These are phyloP conservation scores for Dactylellina leptospora DNA, from an alignment of 2,329 filamentous ascomycete genomes.

Conservation along the genomic window DNA sequence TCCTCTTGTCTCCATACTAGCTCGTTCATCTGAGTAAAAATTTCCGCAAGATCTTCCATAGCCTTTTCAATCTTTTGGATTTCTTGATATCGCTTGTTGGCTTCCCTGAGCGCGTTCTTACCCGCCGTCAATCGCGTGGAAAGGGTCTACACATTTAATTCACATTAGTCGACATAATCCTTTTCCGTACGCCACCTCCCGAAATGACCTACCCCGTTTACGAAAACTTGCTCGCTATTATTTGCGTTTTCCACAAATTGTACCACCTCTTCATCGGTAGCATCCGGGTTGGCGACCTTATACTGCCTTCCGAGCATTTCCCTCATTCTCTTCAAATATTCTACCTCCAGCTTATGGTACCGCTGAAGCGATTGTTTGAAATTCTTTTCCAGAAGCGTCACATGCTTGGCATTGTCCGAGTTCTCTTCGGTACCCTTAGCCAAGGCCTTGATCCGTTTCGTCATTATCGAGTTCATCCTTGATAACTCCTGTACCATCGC, in stretches of 20 bases:
- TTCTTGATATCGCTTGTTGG: constrained; percentile 83
- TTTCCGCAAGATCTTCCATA: constrained; percentile 72
- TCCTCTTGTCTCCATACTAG: constrained; percentile 77
- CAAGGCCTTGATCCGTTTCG: constrained; percentile 79
- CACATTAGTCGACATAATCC: background rate
- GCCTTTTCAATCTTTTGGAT: constrained; percentile 82
- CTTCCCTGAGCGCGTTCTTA: constrained; percentile 76
- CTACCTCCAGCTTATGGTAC: constrained; percentile 75
- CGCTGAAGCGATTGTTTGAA: constrained; percentile 81
- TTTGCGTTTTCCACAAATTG: constrained; percentile 76
- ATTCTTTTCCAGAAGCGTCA: constrained; percentile 79
- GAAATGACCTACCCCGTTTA: constrained; percentile 73
- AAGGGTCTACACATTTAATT: constrained; percentile 8
- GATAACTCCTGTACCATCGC: constrained; percentile 80
- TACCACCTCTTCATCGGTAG: constrained; percentile 75
- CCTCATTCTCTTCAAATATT: constrained; percentile 75
- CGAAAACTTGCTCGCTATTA: constrained; percentile 76
- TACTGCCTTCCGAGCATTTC: constrained; percentile 84
- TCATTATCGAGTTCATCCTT: constrained; percentile 79
- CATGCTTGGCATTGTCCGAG: constrained; percentile 78
- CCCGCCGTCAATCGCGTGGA: constrained; percentile 61
- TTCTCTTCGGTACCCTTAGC: constrained; percentile 82
- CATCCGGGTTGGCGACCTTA: constrained; percentile 81
- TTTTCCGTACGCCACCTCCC: constrained; percentile 66
- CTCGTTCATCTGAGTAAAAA: constrained; percentile 79